These are phyloP conservation scores for Wickerhamiella australiensis DNA, from an alignment of 805 yeast species.

Conservation along the genomic window DNA sequence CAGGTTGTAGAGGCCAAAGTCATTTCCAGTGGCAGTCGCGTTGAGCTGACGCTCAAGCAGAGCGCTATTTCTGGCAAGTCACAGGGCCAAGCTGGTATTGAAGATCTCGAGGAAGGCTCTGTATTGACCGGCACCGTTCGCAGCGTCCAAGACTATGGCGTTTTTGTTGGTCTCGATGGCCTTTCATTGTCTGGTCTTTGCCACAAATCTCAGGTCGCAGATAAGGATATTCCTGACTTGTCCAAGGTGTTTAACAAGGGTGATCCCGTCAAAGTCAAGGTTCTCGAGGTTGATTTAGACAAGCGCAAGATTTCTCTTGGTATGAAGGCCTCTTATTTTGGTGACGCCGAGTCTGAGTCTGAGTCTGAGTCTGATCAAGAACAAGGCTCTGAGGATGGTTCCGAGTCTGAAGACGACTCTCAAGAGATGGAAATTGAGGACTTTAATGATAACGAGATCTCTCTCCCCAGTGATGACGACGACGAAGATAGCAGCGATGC, in stretches of 20 bases:
- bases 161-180: constrained; percentile 69
- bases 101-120: constrained; percentile 58
- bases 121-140: constrained; percentile 66
- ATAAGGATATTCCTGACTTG: constrained; percentile 43
- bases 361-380: constrained; percentile 19
- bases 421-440: constrained; percentile 30
- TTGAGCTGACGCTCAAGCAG: constrained; percentile 69
- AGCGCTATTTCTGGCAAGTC: constrained; percentile 65
- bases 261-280: constrained; percentile 77
- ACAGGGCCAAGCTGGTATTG: constrained; percentile 29
- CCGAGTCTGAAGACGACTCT: constrained; percentile 17
- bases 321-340: constrained; percentile 86
- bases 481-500: constrained; percentile 26
- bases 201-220: constrained; percentile 72
- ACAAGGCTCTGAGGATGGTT: constrained; percentile 25
- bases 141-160: constrained; percentile 78
- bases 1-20: constrained; percentile 70
- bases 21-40: constrained; percentile 48
- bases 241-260: constrained; percentile 69
- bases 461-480: constrained; percentile 17
- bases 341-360: constrained; percentile 28
- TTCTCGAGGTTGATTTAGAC: constrained; percentile 46
- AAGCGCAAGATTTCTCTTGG: constrained; percentile 78
- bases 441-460: constrained; percentile 17
- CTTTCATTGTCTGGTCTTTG: constrained; percentile 77